Percentiles rank a stretch among this genome's conserved stretches.
Evolutionary conservation across 2,329 filamentous ascomycete genomes (phyloP).

Genomic region (Cladophialophora yegresii): DNA sequence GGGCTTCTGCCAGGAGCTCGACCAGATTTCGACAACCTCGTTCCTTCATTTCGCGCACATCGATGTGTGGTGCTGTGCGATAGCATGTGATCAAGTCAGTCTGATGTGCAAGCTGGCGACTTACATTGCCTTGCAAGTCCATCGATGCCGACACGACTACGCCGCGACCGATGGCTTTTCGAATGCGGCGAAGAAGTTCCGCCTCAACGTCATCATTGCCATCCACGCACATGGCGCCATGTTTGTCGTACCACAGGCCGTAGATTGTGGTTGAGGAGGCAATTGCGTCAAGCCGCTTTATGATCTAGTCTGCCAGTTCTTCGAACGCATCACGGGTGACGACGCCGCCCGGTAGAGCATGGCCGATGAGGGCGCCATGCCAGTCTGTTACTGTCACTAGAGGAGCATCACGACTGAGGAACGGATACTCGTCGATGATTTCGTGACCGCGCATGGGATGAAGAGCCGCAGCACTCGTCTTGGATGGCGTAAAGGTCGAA

Average conservation of each 20-base stretch:
- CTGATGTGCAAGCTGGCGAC: conserved; percentile 13
- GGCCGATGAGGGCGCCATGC: conserved; percentile 12
- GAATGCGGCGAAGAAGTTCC: conserved; percentile 11
- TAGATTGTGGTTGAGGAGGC: conserved; percentile 4
- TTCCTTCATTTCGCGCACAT: conserved; percentile 12
- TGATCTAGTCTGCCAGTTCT: conserved; percentile 8
- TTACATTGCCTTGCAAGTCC: conserved; percentile 18
- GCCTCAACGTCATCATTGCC: conserved; percentile 9
- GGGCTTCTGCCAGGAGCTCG: conserved; percentile 2
- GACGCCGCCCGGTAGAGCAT: conserved; percentile 11
- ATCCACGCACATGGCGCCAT: conserved; percentile 18
- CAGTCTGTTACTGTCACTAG: not conserved
- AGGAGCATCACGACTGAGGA: not conserved
- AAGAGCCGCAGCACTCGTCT: conserved; percentile 3
- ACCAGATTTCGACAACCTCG: conserved; percentile 11
- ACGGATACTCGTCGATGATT: conserved; percentile 7
- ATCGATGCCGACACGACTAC: conserved; percentile 17
- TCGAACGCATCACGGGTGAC: conserved; percentile 11
- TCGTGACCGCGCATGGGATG: conserved; percentile 11
- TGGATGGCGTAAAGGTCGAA: conserved; percentile 11
- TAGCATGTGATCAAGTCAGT: conserved; percentile 15
- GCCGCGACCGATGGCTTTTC: conserved; percentile 1
- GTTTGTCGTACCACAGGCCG: conserved; percentile 16
- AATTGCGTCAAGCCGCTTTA: not conserved
- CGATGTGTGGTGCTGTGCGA: conserved; percentile 10